Base-by-base conservation (phyloP, 2,329 filamentous ascomycete species). In the Coniochaeta sp. region DNA sequence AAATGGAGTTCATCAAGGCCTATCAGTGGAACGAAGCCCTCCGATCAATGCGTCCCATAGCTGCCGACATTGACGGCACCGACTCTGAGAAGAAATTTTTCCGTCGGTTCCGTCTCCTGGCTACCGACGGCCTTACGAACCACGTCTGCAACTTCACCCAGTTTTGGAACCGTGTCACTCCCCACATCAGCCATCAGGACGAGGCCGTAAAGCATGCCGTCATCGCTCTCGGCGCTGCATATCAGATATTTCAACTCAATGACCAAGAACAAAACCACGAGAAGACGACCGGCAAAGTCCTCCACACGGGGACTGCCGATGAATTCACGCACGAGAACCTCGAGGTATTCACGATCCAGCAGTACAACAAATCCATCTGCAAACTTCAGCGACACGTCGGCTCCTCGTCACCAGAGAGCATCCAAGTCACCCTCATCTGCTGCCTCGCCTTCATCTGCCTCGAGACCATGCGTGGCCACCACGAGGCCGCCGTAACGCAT, bases 341-440 rank as follows among this genome's bases (percentile, higher is more conserved):
- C 3, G 67, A 71, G 47, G 56, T 67, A 6, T 69, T 71, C 55
- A 65, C 64, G 35, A 65, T 71, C 52, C 62, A 67, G 51, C 67
- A 71, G 50, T 71, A 72, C 55, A 68, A 65, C 56, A 58, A 61
- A 9, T 66, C 68, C 18, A 66, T 72, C 49, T 63, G 63, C 47
- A 60, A 62, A 18, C 60, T 70, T 14, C 60, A 62, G 27, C 52
- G 50, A 31, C 61, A 63, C 48, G 60, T 60, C 6, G 53, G 53
- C 5, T 59, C 58, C 4, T 56, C 57, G 3, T 56, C 54, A 20
- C 45, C 53, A 6, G 59, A 60, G n/a, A 61, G 58, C 54, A 59
- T 64, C 5, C 55, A 54, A 16, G 47, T 63, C 10, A 62, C 58
- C 2, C 58, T 64, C 26, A 49, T 61, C 31, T 64, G 62, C 54